Conservation (phyloP, 352 stramenopile genomes). For the Phytopythium cucurbitacearum region DNA sequence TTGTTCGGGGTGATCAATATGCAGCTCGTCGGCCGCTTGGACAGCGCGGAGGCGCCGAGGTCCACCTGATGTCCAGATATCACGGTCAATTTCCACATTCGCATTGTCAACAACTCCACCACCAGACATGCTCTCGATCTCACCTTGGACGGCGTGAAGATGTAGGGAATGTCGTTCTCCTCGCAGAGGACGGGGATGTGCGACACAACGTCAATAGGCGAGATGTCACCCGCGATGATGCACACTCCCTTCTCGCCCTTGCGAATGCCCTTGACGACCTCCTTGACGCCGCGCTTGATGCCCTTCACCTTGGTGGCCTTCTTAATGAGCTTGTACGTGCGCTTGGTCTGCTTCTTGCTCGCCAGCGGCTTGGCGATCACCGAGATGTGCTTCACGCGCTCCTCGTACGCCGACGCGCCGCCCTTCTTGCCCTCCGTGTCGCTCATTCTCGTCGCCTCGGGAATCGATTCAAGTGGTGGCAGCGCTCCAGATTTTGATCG, state of each 20-base stretch:
- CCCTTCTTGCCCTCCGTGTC: conserved; percentile 67
- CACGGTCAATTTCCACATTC: conserved; percentile 5
- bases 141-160: conserved; percentile 97
- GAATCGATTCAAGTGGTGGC: background rate
- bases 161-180: conserved; percentile 98
- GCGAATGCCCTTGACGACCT: conserved; percentile 98
- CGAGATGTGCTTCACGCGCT: conserved; percentile 83
- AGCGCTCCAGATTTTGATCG: background rate
- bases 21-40: conserved; percentile 98
- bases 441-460: conserved; percentile 34
- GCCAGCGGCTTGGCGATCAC: conserved; percentile 97
- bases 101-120: background rate
- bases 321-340: conserved; percentile 93
- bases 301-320: conserved; percentile 95
- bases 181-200: conserved; percentile 99
- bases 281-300: conserved; percentile 98
- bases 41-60: conserved; percentile 94
- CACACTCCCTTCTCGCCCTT: conserved; percentile 97
- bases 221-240: conserved; percentile 99
- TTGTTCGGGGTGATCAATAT: conserved; percentile 96
- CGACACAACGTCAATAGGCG: conserved; percentile 99
- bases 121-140: conserved; percentile 9
- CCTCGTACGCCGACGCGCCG: conserved; percentile 60
- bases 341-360: conserved; percentile 96
- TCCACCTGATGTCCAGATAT: conserved; percentile 47